Evolutionary conservation across 306 rosid species (phyloP).

Genomic region (Vicia villosa): DNA sequence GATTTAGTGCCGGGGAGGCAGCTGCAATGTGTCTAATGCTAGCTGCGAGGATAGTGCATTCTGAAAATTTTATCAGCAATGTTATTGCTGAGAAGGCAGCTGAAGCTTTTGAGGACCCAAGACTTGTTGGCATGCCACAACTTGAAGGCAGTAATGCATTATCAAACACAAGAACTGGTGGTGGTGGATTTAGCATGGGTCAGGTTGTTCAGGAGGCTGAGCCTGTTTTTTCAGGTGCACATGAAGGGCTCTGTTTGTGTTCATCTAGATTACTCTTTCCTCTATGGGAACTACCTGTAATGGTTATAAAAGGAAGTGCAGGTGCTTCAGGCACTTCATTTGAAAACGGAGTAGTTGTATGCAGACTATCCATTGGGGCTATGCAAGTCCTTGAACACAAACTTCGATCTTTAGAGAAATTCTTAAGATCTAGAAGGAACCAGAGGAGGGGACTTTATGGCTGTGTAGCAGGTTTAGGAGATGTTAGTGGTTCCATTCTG

Average conservation of each 20-base stretch:
- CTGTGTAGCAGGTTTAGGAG: conserved; percentile 96
- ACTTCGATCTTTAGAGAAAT: conserved; percentile 78
- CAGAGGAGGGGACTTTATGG: conserved; percentile 98
- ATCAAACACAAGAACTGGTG: conserved; percentile 81
- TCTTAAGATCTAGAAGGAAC: conserved; percentile 85
- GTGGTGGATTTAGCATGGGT: conserved; percentile 98
- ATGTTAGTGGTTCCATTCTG: conserved; percentile 82
- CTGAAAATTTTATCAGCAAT: conserved; percentile 78
- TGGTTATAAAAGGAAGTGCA: conserved; percentile 65
- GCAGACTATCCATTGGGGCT: conserved; percentile 87
- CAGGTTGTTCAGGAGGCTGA: conserved; percentile 99
- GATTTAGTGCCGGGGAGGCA: conserved; percentile 96
- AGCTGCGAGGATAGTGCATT: conserved; percentile 80
- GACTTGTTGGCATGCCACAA: conserved; percentile 98
- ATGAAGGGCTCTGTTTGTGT: conserved; percentile 96
- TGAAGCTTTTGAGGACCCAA: conserved; percentile 96
- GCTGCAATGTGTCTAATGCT: conserved; percentile 97
- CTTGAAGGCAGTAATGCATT: conserved; percentile 81
- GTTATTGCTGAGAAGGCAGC: conserved; percentile 88
- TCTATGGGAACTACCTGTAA: conserved; percentile 93
- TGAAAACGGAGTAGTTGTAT: conserved; percentile 70
- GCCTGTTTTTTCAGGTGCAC: conserved; percentile 97
- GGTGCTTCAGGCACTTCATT: conserved; percentile 56
- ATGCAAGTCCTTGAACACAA: conserved; percentile 92
- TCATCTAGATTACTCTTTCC: conserved; percentile 92